Evolutionary conservation across 305 asterid species (phyloP).

Genomic region (Solanum aculeatissimum): DNA sequence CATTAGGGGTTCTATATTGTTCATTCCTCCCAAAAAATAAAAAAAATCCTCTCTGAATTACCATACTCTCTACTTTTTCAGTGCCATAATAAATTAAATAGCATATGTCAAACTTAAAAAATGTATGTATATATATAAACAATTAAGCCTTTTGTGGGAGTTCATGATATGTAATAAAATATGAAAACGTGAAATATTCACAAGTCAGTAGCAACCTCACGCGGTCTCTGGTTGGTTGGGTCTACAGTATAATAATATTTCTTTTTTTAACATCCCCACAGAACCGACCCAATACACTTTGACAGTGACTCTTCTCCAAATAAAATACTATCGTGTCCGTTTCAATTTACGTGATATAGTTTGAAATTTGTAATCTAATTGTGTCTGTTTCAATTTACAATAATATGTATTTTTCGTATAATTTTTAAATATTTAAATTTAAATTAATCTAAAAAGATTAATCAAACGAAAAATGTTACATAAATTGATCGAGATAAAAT

Average conservation of each 20-base stretch:
- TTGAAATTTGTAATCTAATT: too few relatives aligned
- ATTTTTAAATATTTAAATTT: too few relatives aligned
- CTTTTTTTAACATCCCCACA: conserved; percentile 4
- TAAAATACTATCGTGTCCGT: neutral
- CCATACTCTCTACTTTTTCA: neutral
- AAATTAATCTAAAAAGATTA: too few relatives aligned
- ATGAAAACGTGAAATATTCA: conserved; percentile 6
- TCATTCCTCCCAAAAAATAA: neutral
- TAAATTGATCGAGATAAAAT: neutral
- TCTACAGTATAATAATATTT: conserved; percentile 6
- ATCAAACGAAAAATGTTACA: too few relatives aligned
- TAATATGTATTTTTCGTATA: too few relatives aligned
- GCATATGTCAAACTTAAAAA: neutral
- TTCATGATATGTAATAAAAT: neutral
- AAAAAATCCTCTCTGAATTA: neutral
- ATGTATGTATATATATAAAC: neutral
- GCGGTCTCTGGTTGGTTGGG: conserved; percentile 22
- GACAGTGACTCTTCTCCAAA: conserved; percentile 37
- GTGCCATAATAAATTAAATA: neutral
- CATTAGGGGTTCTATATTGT: neutral
- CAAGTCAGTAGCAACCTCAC: conserved; percentile 7
- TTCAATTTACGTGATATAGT: neutral
- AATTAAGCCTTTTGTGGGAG: neutral
- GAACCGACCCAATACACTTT: conserved; percentile 30
- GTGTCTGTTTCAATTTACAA: too few relatives aligned